Conservation (phyloP, 83 land plant species). For the Picea mariana region DNA sequence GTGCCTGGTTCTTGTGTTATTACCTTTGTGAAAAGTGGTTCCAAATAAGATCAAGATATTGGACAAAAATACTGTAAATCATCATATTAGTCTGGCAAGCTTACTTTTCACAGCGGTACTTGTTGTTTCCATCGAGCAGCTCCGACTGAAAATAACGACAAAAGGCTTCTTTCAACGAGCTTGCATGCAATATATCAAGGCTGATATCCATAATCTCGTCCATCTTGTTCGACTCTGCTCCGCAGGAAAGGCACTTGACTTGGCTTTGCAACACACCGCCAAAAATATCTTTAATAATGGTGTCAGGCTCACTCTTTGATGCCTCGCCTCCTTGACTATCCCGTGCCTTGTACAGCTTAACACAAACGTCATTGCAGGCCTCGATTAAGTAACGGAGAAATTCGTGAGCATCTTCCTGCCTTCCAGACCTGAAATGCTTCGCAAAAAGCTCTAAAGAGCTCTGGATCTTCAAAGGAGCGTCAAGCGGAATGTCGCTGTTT, state of each 20-base stretch:
- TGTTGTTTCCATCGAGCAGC: conserved; percentile 89
- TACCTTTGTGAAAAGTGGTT: no score
- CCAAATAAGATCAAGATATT: no score
- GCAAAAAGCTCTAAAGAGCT: conserved; percentile 64
- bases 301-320: conserved; percentile 30
- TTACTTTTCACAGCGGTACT: conserved; percentile 90
- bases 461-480: conserved; percentile 68
- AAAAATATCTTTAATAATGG: conserved; percentile 91
- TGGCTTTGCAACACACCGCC: conserved; percentile 94
- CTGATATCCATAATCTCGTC: conserved; percentile 97
- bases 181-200: conserved; percentile 64
- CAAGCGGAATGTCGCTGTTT: conserved; percentile 42
- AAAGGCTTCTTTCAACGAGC: conserved; percentile 73
- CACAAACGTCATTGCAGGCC: conserved; percentile 80
- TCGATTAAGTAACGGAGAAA: conserved; percentile 93
- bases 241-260: conserved; percentile 86
- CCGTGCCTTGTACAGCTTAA: conserved; percentile 57
- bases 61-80: no score
- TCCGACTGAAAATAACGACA: conserved; percentile 85
- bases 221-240: conserved; percentile 77
- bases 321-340: conserved; percentile 13
- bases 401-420: conserved; percentile 99
- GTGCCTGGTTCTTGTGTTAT: no score
- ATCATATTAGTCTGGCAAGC: conserved; percentile 2
- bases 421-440: conserved; percentile 81